phyloP scores from a whole-genome alignment of 1,284 basidiomycete species.

The Mycena citricolor region DNA sequence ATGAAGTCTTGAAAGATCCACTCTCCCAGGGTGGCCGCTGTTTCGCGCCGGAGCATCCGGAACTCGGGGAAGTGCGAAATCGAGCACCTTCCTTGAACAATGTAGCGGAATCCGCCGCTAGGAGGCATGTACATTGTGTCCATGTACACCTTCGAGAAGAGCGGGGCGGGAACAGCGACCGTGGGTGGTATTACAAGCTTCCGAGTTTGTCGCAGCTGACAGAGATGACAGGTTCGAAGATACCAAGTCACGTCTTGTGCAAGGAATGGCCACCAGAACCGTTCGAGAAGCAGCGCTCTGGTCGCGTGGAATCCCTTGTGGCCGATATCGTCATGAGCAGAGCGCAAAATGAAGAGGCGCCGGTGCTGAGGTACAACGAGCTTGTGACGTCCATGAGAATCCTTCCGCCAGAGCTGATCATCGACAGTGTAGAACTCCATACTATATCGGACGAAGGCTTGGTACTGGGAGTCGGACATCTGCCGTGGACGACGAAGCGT shows the following conservation, averaged over 20 bases:
- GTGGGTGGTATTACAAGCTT: conserved; percentile 27
- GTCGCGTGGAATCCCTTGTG: conserved; percentile 30
- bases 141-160: too few relatives aligned
- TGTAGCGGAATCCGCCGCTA: conserved; percentile 28
- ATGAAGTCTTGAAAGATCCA: conserved; percentile 26
- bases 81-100: conserved; percentile 25
- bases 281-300: background rate
- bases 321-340: conserved; percentile 27
- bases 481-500: conserved; percentile 4
- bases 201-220: background rate
- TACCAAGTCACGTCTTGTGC: conserved; percentile 9
- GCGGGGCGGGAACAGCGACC: conserved; percentile 27
- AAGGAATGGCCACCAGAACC: background rate
- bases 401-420: conserved; percentile 23
- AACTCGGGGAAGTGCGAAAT: conserved; percentile 28
- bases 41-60: conserved; percentile 9
- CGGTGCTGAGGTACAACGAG: conserved; percentile 2
- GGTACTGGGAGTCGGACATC: conserved; percentile 23
- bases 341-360: conserved; percentile 24
- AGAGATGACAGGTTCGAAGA: conserved; percentile 4
- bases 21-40: too few relatives aligned
- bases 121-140: conserved; percentile 31
- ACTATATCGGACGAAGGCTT: conserved; percentile 23
- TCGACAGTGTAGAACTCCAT: conserved; percentile 25
- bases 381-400: background rate